These are phyloP conservation scores for Hansfordia pulvinata DNA, from an alignment of 2,329 filamentous ascomycete species.

Conservation along the genomic window DNA sequence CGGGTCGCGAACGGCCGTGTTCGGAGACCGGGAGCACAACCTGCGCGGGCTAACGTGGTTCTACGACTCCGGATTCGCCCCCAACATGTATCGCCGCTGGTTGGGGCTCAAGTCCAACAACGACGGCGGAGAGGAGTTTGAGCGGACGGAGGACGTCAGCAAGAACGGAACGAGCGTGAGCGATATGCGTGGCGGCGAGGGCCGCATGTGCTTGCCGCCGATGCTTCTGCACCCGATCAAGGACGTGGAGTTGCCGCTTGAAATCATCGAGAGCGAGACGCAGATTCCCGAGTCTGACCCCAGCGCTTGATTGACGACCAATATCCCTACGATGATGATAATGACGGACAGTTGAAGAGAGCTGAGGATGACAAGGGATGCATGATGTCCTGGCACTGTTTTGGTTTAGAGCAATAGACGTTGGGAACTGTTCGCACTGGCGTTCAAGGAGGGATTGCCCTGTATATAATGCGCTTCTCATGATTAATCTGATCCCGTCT, in stretches of 20 bases:
- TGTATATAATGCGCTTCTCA: no score
- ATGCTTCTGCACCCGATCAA: conserved; percentile 88
- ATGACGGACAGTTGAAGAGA: conserved; percentile 17
- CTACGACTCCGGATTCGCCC: conserved; percentile 73
- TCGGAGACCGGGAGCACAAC: conserved; percentile 80
- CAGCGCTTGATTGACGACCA: neutral
- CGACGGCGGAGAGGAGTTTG: conserved; percentile 65
- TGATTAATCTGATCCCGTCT: no score
- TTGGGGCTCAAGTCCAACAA: conserved; percentile 69
- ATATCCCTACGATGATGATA: no score
- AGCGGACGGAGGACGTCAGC: conserved; percentile 41
- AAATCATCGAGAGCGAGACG: conserved; percentile 34
- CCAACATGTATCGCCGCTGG: conserved; percentile 76
- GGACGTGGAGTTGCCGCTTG: conserved; percentile 53
- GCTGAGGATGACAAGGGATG: no score
- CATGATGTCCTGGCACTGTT: no score
- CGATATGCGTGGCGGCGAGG: conserved; percentile 54
- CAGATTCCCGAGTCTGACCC: conserved; percentile 37
- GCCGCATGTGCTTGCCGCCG: conserved; percentile 80
- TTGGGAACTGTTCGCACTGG: no score
- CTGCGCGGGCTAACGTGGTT: conserved; percentile 83
- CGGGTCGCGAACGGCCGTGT: conserved; percentile 59
- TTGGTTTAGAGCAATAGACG: no score
- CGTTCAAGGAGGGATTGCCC: no score
- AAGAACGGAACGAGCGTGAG: conserved; percentile 33